Percentiles rank a stretch among this genome's conserved stretches.
phyloP scores from a whole-genome alignment of 768 basidiomycete genomes.

The Leccinum longicurvipes region DNA sequence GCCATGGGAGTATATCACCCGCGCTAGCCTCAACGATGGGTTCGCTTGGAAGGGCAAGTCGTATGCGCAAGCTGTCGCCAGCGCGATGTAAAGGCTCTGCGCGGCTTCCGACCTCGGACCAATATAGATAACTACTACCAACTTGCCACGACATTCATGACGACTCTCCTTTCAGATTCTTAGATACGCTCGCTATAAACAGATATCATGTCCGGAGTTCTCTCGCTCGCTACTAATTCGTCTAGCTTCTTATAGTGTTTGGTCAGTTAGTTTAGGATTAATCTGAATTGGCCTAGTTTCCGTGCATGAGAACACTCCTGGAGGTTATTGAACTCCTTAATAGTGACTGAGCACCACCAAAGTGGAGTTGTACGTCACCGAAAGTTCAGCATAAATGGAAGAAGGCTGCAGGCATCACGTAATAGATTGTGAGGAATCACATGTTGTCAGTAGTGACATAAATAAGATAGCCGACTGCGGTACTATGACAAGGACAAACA shows the following conservation, averaged over 20 bases:
- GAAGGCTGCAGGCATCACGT: not conserved
- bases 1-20: slow-evolving; percentile 32
- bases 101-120: not conserved
- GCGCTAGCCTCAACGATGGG: slow-evolving; percentile 26
- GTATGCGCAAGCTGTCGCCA: slow-evolving; percentile 28
- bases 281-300: slow-evolving; percentile 7
- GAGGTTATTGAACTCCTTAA: not conserved
- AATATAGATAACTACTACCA: slow-evolving; percentile 1
- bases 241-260: slow-evolving; percentile 11
- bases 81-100: slow-evolving; percentile 17
- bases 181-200: slow-evolving; percentile 12
- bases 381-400: not conserved
- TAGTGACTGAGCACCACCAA: not conserved
- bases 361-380: not conserved
- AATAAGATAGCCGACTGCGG: not conserved
- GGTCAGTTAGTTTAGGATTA: not conserved
- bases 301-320: not conserved
- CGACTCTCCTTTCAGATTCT: slow-evolving; percentile 17
- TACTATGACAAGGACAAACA: not conserved
- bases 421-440: not conserved
- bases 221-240: slow-evolving; percentile 13
- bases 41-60: slow-evolving; percentile 31
- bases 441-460: not conserved
- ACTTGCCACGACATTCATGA: slow-evolving; percentile 10
- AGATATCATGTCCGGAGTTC: not conserved